Base-by-base conservation (phyloP, 2,329 filamentous ascomycete genomes). In the Trichoderma sp. region DNA sequence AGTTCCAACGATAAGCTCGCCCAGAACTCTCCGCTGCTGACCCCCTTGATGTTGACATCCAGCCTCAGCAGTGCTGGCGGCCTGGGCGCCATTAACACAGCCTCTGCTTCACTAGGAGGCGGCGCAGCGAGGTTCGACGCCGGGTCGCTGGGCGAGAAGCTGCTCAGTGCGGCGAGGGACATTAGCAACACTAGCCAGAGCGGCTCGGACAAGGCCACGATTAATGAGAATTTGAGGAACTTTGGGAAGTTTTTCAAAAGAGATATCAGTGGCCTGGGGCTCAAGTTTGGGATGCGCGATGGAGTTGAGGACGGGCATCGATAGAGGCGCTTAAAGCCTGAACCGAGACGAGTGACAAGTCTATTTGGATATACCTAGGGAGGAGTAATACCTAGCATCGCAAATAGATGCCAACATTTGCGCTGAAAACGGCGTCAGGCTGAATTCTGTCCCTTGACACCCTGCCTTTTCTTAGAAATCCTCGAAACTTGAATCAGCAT, bases 171-270 rank as follows among this genome's bases (percentile, higher is more conserved):
- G 31, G 94, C 94, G 10, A 86, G 94, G 71, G 94, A 97, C 76
- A 93, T 97, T 74, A 92, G 92, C 4, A 78, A 80, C 56, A 70
- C 72, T n/a, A 81, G 76, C 47, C 81, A 81, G 71, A 82, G 73
- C 16, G 83, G 81, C 19, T 76, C 84, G 68, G 84, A 88, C 67
- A 89, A 91, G 75, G 88, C 87, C 8, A 93, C 91, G 64, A 87
- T 97, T 72, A 97, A 97, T 77, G 94, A 97, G 80, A 97, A 97
- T 80, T 79, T 98, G 80, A 94, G 93, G 82, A 97, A 93, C 78
- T 92, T 99, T 81, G 95, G 95, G 29, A 97, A 97, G 81, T 97
- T 98, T 82, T 98, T 98, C 83, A 89, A 91, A 72, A 85, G 95
- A 72, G 95, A 97, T 82, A 90, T 95, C 72, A 92, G 92, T 35